Percentiles rank a stretch among this genome's conserved stretches.
These are phyloP conservation scores for Conticribra weissflogii DNA, from an alignment of 108 stramenopile species.

Conservation along the genomic window DNA sequence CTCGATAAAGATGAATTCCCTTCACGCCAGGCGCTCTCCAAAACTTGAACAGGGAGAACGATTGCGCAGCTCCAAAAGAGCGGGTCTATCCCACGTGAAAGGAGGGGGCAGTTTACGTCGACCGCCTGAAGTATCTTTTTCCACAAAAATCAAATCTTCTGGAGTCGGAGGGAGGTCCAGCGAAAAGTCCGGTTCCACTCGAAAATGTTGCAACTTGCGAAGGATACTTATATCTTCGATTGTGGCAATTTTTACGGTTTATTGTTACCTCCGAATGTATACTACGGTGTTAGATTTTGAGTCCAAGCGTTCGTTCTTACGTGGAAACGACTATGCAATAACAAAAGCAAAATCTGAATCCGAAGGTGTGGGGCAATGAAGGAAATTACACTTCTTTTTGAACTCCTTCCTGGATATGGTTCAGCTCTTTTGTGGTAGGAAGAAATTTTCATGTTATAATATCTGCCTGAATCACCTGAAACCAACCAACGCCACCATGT, in stretches of 20 bases:
- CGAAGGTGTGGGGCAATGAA: too few relatives aligned
- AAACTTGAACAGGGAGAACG: constrained; percentile 33
- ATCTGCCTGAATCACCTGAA: too few relatives aligned
- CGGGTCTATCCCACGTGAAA: constrained; percentile 5
- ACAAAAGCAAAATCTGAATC: too few relatives aligned
- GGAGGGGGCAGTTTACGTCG: constrained; percentile 27
- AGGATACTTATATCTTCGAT: constrained; percentile 11
- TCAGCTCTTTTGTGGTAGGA: too few relatives aligned
- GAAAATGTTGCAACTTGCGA: constrained; percentile 9
- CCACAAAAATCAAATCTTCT: not conserved
- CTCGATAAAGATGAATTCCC: constrained; percentile 21
- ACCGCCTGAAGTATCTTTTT: constrained; percentile 7
- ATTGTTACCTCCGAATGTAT: constrained; percentile 8
- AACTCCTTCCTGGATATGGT: too few relatives aligned
- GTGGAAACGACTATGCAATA: too few relatives aligned
- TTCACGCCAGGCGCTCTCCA: constrained; percentile 37
- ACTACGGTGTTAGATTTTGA: constrained; percentile 10
- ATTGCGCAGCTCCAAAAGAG: constrained; percentile 11
- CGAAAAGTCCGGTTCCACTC: constrained; percentile 6
- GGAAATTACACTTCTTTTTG: too few relatives aligned
- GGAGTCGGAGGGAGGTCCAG: constrained; percentile 1
- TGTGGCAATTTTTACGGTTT: constrained; percentile 10
- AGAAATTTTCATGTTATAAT: too few relatives aligned
- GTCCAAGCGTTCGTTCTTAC: too few relatives aligned
- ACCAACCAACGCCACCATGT: too few relatives aligned